Evolutionary conservation across 345 rosid species (phyloP).

Genomic region (Psidium guajava): DNA sequence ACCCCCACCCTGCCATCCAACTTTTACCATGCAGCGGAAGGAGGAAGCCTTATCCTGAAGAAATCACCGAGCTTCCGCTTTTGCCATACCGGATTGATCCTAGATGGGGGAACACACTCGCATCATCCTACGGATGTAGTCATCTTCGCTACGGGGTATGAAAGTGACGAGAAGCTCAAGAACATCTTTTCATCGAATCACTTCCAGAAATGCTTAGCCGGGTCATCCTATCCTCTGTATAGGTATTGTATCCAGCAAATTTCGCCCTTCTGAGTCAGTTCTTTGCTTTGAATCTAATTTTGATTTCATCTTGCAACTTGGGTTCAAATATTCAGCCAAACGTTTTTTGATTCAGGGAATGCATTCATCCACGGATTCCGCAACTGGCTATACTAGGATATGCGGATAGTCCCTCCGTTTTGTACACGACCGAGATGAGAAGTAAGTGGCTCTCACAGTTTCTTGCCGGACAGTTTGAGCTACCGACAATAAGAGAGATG

Average conservation of each 20-base stretch:
- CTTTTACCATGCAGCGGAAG: conserved; percentile 13
- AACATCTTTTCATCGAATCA: conserved; percentile 12
- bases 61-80: conserved; percentile 9
- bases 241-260: conserved; percentile 1
- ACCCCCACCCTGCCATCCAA: conserved; percentile 11
- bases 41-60: conserved; percentile 19
- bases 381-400: conserved; percentile 29
- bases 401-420: conserved; percentile 7
- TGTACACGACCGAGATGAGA: conserved; percentile 20
- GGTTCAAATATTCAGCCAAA: not conserved
- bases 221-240: conserved; percentile 19
- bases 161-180: conserved; percentile 15
- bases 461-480: conserved; percentile 8
- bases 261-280: not conserved
- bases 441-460: conserved; percentile 25
- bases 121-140: conserved; percentile 8
- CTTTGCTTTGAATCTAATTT: not conserved
- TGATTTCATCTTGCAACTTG: not conserved
- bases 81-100: conserved; percentile 10
- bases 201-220: conserved; percentile 10
- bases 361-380: conserved; percentile 28
- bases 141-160: conserved; percentile 24
- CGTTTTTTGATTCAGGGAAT: conserved; percentile 10
- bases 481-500: conserved; percentile 22
- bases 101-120: not conserved